Percentiles rank a stretch among this genome's conserved stretches.
These are phyloP conservation scores for Flaveria linearis DNA, from an alignment of 129 eudicot genomes.

Conservation along the genomic window DNA sequence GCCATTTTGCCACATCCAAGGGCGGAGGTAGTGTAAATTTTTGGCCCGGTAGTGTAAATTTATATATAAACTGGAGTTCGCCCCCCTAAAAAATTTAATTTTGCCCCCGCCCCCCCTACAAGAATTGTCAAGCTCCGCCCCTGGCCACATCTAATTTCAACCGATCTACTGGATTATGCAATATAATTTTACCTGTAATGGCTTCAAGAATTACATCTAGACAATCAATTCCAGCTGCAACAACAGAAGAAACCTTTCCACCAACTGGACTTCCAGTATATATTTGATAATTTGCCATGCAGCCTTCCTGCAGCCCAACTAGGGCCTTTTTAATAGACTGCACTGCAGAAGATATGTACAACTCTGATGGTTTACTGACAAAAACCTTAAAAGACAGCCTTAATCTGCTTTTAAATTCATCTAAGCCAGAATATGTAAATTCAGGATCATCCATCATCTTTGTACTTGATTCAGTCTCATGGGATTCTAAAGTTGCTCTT, in stretches of 20 bases:
- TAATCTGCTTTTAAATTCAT: conserved; percentile 60
- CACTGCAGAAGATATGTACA: conserved; percentile 53
- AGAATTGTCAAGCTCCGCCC: too few species aligned
- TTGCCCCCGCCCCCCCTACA: too few species aligned
- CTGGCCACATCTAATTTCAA: conserved; percentile 5
- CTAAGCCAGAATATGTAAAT: conserved; percentile 36
- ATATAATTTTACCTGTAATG: conserved; percentile 57
- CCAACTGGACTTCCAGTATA: conserved; percentile 46
- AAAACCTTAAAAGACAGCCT: conserved; percentile 59
- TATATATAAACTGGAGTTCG: too few species aligned
- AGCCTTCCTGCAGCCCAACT: conserved; percentile 62
- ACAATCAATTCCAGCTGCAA: conserved; percentile 88
- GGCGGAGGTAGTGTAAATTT: too few species aligned
- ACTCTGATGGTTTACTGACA: conserved; percentile 56
- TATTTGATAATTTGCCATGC: conserved; percentile 53
- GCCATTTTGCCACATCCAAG: not conserved
- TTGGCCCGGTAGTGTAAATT: too few species aligned
- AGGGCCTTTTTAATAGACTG: conserved; percentile 68
- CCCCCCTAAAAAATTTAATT: too few species aligned
- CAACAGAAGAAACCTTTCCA: conserved; percentile 62
- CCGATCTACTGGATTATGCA: conserved; percentile 3
- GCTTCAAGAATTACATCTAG: conserved; percentile 82
- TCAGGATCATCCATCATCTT: conserved; percentile 42
- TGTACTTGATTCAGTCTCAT: conserved; percentile 62
- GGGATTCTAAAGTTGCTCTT: conserved; percentile 71